Percentiles rank a stretch among this genome's conserved stretches.
Conservation (phyloP, 2,329 filamentous ascomycete genomes). For the Purpureocillium takamizusanense region DNA sequence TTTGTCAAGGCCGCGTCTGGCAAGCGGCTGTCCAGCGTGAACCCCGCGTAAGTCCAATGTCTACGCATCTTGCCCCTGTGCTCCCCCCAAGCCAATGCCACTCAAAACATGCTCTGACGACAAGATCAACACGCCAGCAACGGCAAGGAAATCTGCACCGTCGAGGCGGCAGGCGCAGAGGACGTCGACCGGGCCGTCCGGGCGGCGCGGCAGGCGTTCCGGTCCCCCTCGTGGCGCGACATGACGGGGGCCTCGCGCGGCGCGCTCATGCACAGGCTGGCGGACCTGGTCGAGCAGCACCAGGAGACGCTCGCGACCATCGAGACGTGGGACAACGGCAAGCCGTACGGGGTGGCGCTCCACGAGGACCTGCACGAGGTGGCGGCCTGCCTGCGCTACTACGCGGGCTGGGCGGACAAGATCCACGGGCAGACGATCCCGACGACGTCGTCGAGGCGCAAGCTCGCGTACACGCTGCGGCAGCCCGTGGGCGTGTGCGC, state of each 20-base stretch:
- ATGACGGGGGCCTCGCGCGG: constrained; percentile 59
- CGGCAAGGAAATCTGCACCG: constrained; percentile 21
- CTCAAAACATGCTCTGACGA: constrained; percentile 19
- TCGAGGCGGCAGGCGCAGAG: constrained; percentile 18
- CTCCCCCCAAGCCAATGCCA: too few relatives aligned
- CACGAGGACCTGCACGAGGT: constrained; percentile 51
- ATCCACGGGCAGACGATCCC: constrained; percentile 69
- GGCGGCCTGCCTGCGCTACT: constrained; percentile 53
- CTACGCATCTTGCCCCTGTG: too few relatives aligned
- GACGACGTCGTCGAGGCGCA: constrained; percentile 52
- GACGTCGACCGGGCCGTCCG: constrained; percentile 23
- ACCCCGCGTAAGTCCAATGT: constrained; percentile 30
- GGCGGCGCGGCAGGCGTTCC: constrained; percentile 57
- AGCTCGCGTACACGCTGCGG: constrained; percentile 66
- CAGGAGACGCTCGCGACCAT: constrained; percentile 36
- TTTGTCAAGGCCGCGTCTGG: constrained; percentile 54
- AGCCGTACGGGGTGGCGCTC: constrained; percentile 55
- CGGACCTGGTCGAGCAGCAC: constrained; percentile 60
- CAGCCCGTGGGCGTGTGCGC: constrained; percentile 72
- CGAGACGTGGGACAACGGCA: constrained; percentile 78
- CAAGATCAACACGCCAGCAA: constrained; percentile 12
- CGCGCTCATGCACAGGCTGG: constrained; percentile 60
- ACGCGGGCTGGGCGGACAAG: constrained; percentile 73
- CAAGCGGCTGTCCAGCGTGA: constrained; percentile 50
- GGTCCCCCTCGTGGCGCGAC: constrained; percentile 59